Base-by-base conservation (phyloP, 345 rosid species). In the Camelina sativa region DNA sequence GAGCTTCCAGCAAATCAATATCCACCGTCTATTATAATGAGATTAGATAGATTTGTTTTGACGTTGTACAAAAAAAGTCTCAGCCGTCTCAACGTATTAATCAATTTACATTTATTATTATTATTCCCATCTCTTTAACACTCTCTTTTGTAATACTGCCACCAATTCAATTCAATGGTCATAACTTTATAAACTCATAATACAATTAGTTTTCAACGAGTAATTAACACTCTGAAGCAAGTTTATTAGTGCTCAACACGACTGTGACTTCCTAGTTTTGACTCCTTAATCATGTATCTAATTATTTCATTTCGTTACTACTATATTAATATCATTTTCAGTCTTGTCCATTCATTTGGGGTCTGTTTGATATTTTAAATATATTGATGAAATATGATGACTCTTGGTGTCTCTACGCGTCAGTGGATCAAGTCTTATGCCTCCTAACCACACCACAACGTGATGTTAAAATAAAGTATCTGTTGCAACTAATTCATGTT, bases 341-440 rank as follows among this genome's bases (percentile, higher is more conserved):
- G 55, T 12, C 17, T 16, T 46, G 44, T 58, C 43, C n/a, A 41
- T 22, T 41, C n/a, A n/a, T n/a, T n/a, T n/a, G n/a, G n/a, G 61
- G 20, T 50, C 32, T n/a, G 51, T n/a, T 46, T 46, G 51, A 46
- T n/a, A 17, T 50, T 17, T 1, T 0, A 17, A 50, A 50, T 50
- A 11, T 48, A 66, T 13, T 22, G 35, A 53, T 53, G 20, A 47
- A 16, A 56, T 22, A 54, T 44, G 23, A 54, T 44, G 43, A 43
- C 57, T 69, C 30, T 43, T 62, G 20, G 8, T 32, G 41, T 61
- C 20, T 52, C 19, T 34, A 76, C 71, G 71, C 52, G 75, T 69
- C 62, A 62, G 59, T 35, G 80, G 37, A 76, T 52, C 75, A 62
- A 69, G 71, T 76, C 80, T 43, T 9, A 16, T 62, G 75, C 58